These are phyloP conservation scores for Erythrophleum ivorense DNA, from an alignment of 331 rosid species.

Conservation along the genomic window DNA sequence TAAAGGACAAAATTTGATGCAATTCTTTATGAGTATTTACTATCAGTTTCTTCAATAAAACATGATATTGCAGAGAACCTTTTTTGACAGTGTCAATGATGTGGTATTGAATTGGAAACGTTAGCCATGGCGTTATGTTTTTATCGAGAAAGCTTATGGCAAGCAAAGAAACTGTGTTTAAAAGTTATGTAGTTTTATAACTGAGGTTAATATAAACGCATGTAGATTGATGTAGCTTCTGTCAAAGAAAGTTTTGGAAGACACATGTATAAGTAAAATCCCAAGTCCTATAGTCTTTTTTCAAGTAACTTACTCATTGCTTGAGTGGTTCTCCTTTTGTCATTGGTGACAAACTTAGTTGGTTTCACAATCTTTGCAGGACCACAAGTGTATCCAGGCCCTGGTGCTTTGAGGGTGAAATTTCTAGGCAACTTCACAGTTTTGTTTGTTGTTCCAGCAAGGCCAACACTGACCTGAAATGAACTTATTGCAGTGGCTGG, in stretches of 20 bases:
- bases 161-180: too few species aligned
- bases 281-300: background rate
- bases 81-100: background rate
- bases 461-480: conserved; percentile 74
- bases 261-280: background rate
- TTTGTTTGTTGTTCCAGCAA: conserved; percentile 69
- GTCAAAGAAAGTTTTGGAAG: background rate
- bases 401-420: conserved; percentile 76
- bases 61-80: background rate
- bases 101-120: background rate
- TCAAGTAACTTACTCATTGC: conserved; percentile 63
- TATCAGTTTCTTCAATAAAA: background rate
- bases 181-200: background rate
- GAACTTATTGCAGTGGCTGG: conserved; percentile 62
- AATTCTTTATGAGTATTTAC: background rate
- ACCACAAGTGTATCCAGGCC: conserved; percentile 80
- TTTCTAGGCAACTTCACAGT: conserved; percentile 69
- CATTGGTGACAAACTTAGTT: conserved; percentile 55
- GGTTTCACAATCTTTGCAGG: conserved; percentile 65
- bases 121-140: too few species aligned
- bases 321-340: conserved; percentile 72
- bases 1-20: background rate
- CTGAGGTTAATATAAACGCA: too few species aligned
- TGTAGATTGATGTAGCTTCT: background rate
- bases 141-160: too few species aligned